Base-by-base conservation (phyloP, 805 yeast species). In the Starmerella vaccinii region DNA sequence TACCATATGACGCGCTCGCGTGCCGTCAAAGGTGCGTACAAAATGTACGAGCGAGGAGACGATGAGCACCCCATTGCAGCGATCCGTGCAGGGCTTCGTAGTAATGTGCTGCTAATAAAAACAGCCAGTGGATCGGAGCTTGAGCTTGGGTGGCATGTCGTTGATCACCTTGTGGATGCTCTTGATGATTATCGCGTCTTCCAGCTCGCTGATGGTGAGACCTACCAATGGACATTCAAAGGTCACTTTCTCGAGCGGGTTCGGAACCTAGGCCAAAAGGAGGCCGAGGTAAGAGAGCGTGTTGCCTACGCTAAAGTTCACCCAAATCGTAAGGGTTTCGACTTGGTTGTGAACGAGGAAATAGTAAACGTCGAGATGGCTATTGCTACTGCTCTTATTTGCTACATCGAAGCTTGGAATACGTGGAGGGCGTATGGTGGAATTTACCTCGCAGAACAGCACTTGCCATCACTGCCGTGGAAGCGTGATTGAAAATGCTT, bases 341-440 rank as follows among this genome's bases (percentile, higher is more conserved):
- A 76, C 43, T 61, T 80, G 43, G 65, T 64, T 50, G 68, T 78
- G 35, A 82, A 80, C 61, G 80, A 76, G 57, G 48, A 73, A 27
- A 73, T 77, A 59, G 74, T 80, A 32, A 71, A 76, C n/a, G 65
- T 75, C 44, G 83, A 78, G 55, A 58, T 80, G 65, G 84, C 82
- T 0, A 61, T 80, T 18, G 66, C 78, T 15, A 73, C 81, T 8
- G 84, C 83, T 4, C 64, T 80, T 52, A 75, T 78, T 52, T 76
- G 82, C 39, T 75, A 68, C 60, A 73, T 80, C 51, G 85, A 80
- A 59, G 84, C 78, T 52, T 80, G 85, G 85, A 80, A 77, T 59
- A 78, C 84, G 22, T 68, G 69, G 53, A 63, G 75, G 34, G 76
- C 75, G 22, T 76, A 78, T 34, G 84, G 84, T n/a, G 84, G 84